Evolutionary conservation across 2,329 filamentous ascomycete genomes (phyloP).

Genomic region (Diaporthe eres): DNA sequence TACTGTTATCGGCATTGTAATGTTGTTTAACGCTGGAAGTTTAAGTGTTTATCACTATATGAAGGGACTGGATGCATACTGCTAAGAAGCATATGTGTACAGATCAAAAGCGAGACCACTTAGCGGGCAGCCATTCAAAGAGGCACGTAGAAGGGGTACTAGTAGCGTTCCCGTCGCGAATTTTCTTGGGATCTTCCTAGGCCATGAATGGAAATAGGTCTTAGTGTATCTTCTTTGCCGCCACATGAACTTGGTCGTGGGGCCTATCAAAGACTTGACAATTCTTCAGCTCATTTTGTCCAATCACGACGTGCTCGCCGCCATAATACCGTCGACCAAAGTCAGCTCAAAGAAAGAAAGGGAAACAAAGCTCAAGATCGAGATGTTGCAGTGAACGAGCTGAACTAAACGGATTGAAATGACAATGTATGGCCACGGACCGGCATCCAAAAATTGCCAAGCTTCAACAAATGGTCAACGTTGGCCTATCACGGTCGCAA

Average conservation of each 20-base stretch:
- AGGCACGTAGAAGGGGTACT: no score
- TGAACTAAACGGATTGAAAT: not conserved
- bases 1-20: no score
- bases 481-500: not conserved
- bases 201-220: not conserved
- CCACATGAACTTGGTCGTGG: not conserved
- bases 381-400: not conserved
- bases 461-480: not conserved
- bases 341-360: not conserved
- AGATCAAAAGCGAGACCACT: no score
- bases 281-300: not conserved
- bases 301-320: not conserved
- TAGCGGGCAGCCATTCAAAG: no score
- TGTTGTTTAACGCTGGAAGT: no score
- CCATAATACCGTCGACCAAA: conserved; percentile 6
- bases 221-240: not conserved
- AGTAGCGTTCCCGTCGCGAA: no score
- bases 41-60: no score
- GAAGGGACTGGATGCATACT: no score
- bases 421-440: not conserved
- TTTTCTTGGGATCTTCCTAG: not conserved
- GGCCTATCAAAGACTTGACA: not conserved
- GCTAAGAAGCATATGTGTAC: no score
- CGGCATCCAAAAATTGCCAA: not conserved
- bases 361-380: not conserved